phyloP scores from a whole-genome alignment of 169 alveolate genomes.

The Amoebophrya sp. region DNA sequence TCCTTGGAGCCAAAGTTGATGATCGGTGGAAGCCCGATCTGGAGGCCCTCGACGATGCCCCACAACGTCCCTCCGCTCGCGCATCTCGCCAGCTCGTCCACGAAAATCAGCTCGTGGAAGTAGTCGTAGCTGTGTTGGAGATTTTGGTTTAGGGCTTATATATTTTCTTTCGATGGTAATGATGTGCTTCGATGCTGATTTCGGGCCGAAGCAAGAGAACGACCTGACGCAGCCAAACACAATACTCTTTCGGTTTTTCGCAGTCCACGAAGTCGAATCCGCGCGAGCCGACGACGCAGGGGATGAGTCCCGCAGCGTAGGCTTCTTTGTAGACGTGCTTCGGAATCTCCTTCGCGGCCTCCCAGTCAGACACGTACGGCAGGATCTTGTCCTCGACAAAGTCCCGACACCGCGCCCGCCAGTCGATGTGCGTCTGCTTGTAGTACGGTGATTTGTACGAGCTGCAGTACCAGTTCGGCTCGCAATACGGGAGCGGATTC shows the following conservation, averaged over 20 bases:
- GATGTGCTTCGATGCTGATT: too few relatives aligned
- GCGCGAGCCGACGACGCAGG: constrained; percentile 1
- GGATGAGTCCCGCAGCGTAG: constrained; percentile 10
- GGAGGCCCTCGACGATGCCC: constrained; percentile 34
- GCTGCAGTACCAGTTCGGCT: constrained; percentile 17
- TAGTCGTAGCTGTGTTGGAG: constrained; percentile 19
- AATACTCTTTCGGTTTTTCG: background rate
- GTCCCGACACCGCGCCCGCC: constrained; percentile 4
- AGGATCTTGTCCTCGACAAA: constrained; percentile 1
- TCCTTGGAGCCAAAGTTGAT: constrained; percentile 26
- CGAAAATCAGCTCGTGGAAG: constrained; percentile 35
- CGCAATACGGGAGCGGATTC: constrained; percentile 13
- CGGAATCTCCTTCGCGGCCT: background rate
- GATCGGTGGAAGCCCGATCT: constrained; percentile 35
- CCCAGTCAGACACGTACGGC: constrained; percentile 17
- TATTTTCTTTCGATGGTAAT: background rate
- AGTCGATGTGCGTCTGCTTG: constrained; percentile 11
- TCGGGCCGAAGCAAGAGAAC: too few relatives aligned
- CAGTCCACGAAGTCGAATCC: constrained; percentile 18
- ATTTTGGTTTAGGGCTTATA: background rate
- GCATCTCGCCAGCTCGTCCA: constrained; percentile 32
- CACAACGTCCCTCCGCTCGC: constrained; percentile 27
- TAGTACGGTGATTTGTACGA: constrained; percentile 12
- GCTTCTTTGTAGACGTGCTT: constrained; percentile 1
- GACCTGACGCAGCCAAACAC: too few relatives aligned